phyloP scores from a whole-genome alignment of 2,329 filamentous ascomycete genomes.

The Dactylellina leptospora region DNA sequence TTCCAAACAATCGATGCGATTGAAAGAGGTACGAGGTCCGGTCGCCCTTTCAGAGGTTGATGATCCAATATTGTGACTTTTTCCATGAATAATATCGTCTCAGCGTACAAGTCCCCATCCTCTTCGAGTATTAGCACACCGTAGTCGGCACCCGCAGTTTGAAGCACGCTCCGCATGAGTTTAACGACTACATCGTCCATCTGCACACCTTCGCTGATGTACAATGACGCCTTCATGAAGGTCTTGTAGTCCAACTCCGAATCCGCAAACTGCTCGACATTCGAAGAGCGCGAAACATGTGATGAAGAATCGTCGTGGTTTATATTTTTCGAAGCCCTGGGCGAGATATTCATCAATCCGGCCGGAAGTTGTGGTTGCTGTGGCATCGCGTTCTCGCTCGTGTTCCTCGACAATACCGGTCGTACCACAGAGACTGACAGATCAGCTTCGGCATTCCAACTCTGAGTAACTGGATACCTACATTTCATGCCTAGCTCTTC shows the following conservation, averaged over 20 bases:
- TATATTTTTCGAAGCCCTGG: conserved; percentile 32
- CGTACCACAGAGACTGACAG: conserved; percentile 15
- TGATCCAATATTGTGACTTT: conserved; percentile 57
- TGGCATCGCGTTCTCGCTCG: conserved; percentile 43
- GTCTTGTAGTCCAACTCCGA: conserved; percentile 57
- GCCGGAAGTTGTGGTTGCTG: conserved; percentile 27
- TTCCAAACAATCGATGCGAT: conserved; percentile 95
- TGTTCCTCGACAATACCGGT: conserved; percentile 46
- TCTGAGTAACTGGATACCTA: conserved; percentile 19
- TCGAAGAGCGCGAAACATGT: conserved; percentile 55
- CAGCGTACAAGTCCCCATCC: conserved; percentile 56
- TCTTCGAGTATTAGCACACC: conserved; percentile 57
- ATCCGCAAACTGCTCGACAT: conserved; percentile 55
- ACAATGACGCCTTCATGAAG: conserved; percentile 57
- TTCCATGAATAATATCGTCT: conserved; percentile 57
- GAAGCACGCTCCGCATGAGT: conserved; percentile 57
- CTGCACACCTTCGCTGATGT: conserved; percentile 57
- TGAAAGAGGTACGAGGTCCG: conserved; percentile 73
- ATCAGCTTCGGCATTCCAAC: conserved; percentile 30
- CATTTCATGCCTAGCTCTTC: conserved; percentile 55
- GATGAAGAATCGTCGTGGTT: conserved; percentile 55
- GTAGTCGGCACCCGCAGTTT: conserved; percentile 58
- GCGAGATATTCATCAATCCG: conserved; percentile 23
- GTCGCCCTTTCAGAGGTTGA: conserved; percentile 56
- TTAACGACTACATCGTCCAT: conserved; percentile 57